Conservation (phyloP, 2,329 filamentous ascomycete genomes). For the Nigrograna mackinnonii region DNA sequence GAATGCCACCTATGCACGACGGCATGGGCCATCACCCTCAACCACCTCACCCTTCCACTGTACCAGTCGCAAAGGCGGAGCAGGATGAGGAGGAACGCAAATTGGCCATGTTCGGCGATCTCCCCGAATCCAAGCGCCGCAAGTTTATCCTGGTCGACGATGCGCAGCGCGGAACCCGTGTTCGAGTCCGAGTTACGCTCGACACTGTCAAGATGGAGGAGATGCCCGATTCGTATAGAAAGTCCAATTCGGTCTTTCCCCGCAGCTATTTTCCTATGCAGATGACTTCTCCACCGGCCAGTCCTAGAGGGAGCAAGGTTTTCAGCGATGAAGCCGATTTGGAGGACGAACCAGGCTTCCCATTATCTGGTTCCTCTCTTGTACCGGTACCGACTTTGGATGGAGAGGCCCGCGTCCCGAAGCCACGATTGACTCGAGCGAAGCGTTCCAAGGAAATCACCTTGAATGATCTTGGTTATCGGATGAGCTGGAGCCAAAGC, state of each 20-base stretch:
- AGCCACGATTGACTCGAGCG: conserved; percentile 72
- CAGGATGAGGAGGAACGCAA: conserved; percentile 62
- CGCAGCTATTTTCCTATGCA: conserved; percentile 90
- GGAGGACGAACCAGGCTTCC: conserved; percentile 49
- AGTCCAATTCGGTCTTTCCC: conserved; percentile 85
- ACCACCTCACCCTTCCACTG: conserved; percentile 45
- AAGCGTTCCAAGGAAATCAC: conserved; percentile 82
- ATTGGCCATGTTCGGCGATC: conserved; percentile 79
- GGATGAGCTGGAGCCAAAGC: conserved; percentile 97
- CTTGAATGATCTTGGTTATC: conserved; percentile 88
- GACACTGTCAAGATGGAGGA: conserved; percentile 93
- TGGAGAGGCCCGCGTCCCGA: conserved; percentile 74
- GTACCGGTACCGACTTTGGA: conserved; percentile 59
- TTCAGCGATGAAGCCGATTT: conserved; percentile 64
- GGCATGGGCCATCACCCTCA: conserved; percentile 54
- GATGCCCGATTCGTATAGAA: conserved; percentile 93
- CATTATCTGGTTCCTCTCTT: conserved; percentile 49
- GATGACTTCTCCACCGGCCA: conserved; percentile 84
- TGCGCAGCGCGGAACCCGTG: conserved; percentile 70
- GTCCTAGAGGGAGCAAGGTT: conserved; percentile 73
- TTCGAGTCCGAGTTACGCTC: conserved; percentile 90
- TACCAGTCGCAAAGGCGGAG: conserved; percentile 52
- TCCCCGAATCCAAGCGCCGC: conserved; percentile 87
- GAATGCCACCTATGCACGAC: conserved; percentile 69
- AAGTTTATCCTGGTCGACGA: conserved; percentile 98